Percentiles rank a stretch among this genome's conserved stretches.
Evolutionary conservation across 2,329 filamentous ascomycete genomes (phyloP).

Genomic region (Lachnellula cervina): DNA sequence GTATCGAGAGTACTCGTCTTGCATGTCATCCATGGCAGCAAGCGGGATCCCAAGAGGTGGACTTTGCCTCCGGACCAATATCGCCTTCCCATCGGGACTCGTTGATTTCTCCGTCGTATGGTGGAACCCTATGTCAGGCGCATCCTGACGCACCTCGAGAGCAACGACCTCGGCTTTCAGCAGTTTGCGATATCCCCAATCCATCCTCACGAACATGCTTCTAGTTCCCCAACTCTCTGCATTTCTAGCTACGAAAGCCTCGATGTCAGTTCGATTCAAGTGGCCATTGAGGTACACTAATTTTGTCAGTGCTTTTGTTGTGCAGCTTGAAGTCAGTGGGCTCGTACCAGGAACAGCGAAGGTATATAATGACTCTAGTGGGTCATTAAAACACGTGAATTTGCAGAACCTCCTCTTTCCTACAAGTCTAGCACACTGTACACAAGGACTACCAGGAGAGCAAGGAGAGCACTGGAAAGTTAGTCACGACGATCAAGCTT

Average conservation of each 20-base stretch:
- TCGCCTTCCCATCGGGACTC: slow-evolving; percentile 8
- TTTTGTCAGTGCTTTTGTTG: slow-evolving; percentile 4
- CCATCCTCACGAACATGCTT: slow-evolving; percentile 20
- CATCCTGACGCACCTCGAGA: slow-evolving; percentile 19
- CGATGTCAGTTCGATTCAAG: slow-evolving; percentile 26
- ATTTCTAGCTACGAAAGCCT: slow-evolving; percentile 25
- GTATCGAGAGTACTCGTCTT: slow-evolving; percentile 23
- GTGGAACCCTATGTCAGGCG: slow-evolving; percentile 22
- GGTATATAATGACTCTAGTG: slow-evolving; percentile 25
- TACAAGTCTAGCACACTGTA: slow-evolving; percentile 27
- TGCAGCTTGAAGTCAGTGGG: not conserved
- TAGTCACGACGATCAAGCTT: not conserved
- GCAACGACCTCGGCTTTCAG: slow-evolving; percentile 26
- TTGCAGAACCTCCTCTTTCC: slow-evolving; percentile 30
- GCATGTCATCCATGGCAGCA: slow-evolving; percentile 26
- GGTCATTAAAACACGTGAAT: slow-evolving; percentile 31
- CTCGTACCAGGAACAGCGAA: slow-evolving; percentile 28
- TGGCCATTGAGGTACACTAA: slow-evolving; percentile 27
- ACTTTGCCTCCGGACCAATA: slow-evolving; percentile 21
- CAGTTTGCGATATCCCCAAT: slow-evolving; percentile 25
- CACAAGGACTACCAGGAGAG: slow-evolving; percentile 28
- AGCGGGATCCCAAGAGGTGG: slow-evolving; percentile 28
- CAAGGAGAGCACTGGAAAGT: slow-evolving; percentile 28
- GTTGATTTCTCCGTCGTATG: slow-evolving; percentile 17
- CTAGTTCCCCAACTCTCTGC: slow-evolving; percentile 25